phyloP scores from a whole-genome alignment of 768 basidiomycete genomes.

The Suillus tomentosus region DNA sequence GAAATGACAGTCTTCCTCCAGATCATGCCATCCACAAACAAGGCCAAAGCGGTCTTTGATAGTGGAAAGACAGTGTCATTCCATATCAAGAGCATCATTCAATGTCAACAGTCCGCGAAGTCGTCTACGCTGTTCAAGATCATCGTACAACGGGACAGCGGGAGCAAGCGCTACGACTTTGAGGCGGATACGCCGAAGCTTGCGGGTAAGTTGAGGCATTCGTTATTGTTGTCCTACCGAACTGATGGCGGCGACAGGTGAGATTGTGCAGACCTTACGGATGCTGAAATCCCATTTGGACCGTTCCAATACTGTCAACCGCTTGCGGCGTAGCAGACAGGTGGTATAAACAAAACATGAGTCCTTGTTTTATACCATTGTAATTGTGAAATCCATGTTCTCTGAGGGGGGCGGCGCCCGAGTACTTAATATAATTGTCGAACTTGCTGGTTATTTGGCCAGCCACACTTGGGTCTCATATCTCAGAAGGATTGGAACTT shows the following conservation, averaged over 20 bases:
- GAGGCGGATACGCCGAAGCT: slow-evolving; percentile 87
- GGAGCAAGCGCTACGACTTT: slow-evolving; percentile 94
- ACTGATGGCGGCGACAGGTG: slow-evolving; percentile 43
- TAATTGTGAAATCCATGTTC: background rate
- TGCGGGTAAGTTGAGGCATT: slow-evolving; percentile 55
- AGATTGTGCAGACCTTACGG: slow-evolving; percentile 77
- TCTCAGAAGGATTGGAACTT: background rate
- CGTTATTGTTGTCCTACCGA: background rate
- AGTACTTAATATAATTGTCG: background rate
- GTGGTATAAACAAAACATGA: slow-evolving; percentile 36
- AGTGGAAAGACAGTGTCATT: slow-evolving; percentile 90
- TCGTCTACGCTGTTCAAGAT: slow-evolving; percentile 86
- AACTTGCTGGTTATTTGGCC: background rate
- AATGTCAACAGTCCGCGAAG: slow-evolving; percentile 83
- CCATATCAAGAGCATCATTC: slow-evolving; percentile 84
- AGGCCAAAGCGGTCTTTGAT: slow-evolving; percentile 80
- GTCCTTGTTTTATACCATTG: background rate
- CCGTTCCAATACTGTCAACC: slow-evolving; percentile 61
- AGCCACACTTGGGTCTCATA: no score
- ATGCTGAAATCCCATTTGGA: slow-evolving; percentile 65
- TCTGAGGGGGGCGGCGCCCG: no score
- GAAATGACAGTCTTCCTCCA: slow-evolving; percentile 31
- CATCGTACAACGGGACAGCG: slow-evolving; percentile 70
- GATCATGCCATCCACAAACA: slow-evolving; percentile 89
- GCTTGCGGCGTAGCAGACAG: slow-evolving; percentile 63